Base-by-base conservation (phyloP, 202 grass and related monocot genomes). In the Brachypodium distachyon region DNA sequence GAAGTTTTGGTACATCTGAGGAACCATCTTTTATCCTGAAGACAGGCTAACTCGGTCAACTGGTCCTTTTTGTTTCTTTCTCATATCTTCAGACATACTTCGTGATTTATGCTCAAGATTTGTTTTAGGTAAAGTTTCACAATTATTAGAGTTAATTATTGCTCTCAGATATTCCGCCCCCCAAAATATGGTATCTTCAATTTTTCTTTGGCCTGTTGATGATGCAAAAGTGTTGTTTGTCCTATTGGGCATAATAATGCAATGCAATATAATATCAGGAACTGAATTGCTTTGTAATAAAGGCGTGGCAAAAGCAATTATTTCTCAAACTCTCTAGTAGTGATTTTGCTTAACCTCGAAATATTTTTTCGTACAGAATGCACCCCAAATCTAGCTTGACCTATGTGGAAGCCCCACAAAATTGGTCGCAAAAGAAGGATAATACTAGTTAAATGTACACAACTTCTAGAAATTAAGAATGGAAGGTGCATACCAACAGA, bases 141-240 rank as follows among this genome's bases (percentile, higher is more conserved):
- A n/a, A n/a, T n/a, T n/a, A n/a, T n/a, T n/a, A n/a, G n/a, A n/a
- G n/a, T n/a, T n/a, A n/a, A n/a, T n/a, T n/a, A n/a, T 67, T 66
- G 26, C 16, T 2, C 37, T 39, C 66, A 59, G 67, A 79, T 85
- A 38, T 66, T 67, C 68, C 38, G 41, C 27, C 39, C 28, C 33
- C 13, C 29, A n/a, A 74, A 74, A 46, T 3, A 28, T 49, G 76
- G 49, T 68, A 52, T 53, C 10, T 13, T 26, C 36, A 0, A 75
- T 69, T 76, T 10, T 76, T 10, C 10, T 57, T 18, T 66, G 29
- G 25, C 22, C 17, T 60, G 79, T 48, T 43, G 37, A 46, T 57
- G 73, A 39, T 40, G 9, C 28, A 48, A 46, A 77, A 77, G 71
- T 54, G 32, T 72, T 56, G 9, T 77, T 77, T 82, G 66, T 72